Evolutionary conservation across 495 filamentous ascomycete genomes (phyloP), one percentile per base, ranked within the genome.

Genomic region (Pyrenula massariospora): DNA sequence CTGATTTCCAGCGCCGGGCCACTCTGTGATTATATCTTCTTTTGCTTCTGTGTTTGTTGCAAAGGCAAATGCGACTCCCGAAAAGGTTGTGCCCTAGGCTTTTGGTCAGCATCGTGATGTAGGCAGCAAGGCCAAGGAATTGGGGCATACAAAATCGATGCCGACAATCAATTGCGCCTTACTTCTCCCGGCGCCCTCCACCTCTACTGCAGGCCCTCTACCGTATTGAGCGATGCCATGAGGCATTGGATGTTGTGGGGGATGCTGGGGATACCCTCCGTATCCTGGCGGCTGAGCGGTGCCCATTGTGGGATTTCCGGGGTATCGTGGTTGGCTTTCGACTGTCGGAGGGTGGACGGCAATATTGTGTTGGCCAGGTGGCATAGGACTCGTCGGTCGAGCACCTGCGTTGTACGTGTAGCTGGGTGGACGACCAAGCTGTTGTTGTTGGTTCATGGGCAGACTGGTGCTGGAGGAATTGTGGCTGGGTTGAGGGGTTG

Each of bases 11-110:
- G 86, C 83, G 42, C 85, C 86, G 5, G 86, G 86, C 85, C 85
- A 89, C 67, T 89, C 85, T 1, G 85, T 87, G 60, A 88, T 88
- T 59, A 88, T 88, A 65, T 88, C 86, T 67, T 88, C 86, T 56
- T 85, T 80, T 12, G 82, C 82, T 62, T 89, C 86, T 55, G 80
- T 86, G 63, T 88, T 87, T 48, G 85, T 87, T 57, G 84, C 85
- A 68, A 89, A 89, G 12, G 86, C 86, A 64, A 86, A 89, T 48
- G 86, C 86, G 58, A 89, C 86, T 61, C 86, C 86, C 3, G 85
- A 88, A 63, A 89, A 89, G 11, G 86, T 89, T 1, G 86, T 89
- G 51, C 86, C 86, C 80, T 83, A 59, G 24, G 42, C 0, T 47
- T 20, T 20, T 49, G 1, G 53, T 62, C 51, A 65, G 54, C 52